Conservation (phyloP, 164 flowering plant genomes). For the Sedum album region DNA sequence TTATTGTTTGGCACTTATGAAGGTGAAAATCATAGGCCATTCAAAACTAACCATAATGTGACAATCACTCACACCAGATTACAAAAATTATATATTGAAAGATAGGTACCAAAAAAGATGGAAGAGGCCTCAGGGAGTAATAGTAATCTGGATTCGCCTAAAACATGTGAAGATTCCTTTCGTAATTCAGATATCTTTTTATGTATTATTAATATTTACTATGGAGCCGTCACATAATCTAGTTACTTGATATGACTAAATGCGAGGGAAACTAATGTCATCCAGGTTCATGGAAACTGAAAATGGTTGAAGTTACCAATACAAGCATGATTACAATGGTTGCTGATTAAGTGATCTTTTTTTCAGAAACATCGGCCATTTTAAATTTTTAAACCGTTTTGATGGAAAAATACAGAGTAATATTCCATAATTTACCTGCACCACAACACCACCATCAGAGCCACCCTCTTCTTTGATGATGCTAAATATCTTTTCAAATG, state of each 20-base stretch:
- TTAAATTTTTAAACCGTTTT: not conserved
- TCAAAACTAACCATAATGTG: not conserved
- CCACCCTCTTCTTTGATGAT: slow-evolving; percentile 97
- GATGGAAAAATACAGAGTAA: not conserved
- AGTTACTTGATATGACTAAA: not conserved
- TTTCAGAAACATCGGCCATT: not conserved
- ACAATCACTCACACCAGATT: not conserved
- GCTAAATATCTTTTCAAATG: slow-evolving; percentile 93
- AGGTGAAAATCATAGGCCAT: not conserved
- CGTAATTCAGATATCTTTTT: too few relatives aligned
- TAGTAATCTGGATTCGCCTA: not conserved
- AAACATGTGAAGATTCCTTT: not conserved
- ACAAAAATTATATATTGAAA: not conserved
- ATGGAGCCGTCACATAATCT: not conserved
- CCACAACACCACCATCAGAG: slow-evolving; percentile 98
- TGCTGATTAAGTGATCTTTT: not conserved
- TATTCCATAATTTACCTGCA: slow-evolving; percentile 56
- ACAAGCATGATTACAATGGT: not conserved
- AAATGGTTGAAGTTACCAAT: not conserved
- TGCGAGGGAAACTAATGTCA: not conserved
- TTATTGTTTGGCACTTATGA: not conserved
- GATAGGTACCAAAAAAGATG: not conserved
- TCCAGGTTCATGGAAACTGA: not conserved
- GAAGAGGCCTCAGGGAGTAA: not conserved
- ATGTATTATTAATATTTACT: not conserved